Conservation (phyloP, 2,329 filamentous ascomycete species). For the Eutypa lata region DNA sequence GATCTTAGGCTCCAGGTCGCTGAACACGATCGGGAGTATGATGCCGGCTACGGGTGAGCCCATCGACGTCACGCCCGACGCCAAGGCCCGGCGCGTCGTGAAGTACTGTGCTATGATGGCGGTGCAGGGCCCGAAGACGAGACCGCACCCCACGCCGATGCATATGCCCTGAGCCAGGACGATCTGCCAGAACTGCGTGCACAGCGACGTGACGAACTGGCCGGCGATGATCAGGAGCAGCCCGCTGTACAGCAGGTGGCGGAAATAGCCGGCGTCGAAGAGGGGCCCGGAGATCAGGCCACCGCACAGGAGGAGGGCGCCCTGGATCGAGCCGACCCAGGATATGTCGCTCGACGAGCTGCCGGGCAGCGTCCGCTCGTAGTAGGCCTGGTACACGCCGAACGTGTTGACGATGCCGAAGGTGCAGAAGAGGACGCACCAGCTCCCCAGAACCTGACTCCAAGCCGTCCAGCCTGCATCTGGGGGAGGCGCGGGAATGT, state of each 20-base stretch:
- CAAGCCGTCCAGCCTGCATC: constrained; percentile 33
- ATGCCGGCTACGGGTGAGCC: constrained; percentile 35
- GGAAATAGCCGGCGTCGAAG: constrained; percentile 49
- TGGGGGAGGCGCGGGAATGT: constrained; percentile 1
- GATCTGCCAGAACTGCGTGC: constrained; percentile 47
- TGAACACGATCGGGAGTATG: constrained; percentile 40
- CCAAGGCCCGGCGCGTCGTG: constrained; percentile 25
- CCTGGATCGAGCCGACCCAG: constrained; percentile 50
- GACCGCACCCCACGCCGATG: constrained; percentile 38
- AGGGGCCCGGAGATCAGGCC: constrained; percentile 48
- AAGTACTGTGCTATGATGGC: constrained; percentile 29
- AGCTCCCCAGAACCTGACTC: constrained; percentile 41
- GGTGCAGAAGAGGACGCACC: constrained; percentile 45
- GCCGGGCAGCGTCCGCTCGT: constrained; percentile 30
- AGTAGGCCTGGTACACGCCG: constrained; percentile 51
- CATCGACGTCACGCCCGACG: constrained; percentile 29
- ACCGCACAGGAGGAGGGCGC: constrained; percentile 48
- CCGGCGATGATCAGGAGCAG: constrained; percentile 45
- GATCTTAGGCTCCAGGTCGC: constrained; percentile 34
- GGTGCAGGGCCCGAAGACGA: constrained; percentile 20
- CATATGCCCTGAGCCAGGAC: constrained; percentile 49
- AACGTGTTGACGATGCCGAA: constrained; percentile 41
- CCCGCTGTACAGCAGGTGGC: constrained; percentile 38
- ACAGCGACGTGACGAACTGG: constrained; percentile 51
- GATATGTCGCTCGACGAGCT: constrained; percentile 44